Percentiles rank a stretch among this genome's conserved stretches.
phyloP scores from a whole-genome alignment of 2,329 filamentous ascomycete genomes.

The Rutstroemia sp. region DNA sequence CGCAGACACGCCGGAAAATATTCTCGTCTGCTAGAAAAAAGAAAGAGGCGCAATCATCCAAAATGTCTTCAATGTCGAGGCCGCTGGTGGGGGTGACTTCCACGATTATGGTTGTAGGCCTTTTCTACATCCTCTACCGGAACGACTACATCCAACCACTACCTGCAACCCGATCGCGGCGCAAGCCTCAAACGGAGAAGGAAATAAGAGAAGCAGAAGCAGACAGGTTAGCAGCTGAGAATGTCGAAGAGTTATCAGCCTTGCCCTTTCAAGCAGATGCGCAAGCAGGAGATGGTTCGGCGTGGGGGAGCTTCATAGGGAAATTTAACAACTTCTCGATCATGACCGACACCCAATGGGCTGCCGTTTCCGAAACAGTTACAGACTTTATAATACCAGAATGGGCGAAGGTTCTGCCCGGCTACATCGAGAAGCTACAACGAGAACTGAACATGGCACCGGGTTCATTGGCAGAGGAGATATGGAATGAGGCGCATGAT shows the following conservation, averaged over 20 bases:
- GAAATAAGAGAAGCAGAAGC: conserved; percentile 12
- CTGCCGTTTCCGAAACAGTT: conserved; percentile 47
- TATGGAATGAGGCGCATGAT: conserved; percentile 88
- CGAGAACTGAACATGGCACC: conserved; percentile 80
- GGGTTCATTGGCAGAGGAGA: conserved; percentile 83
- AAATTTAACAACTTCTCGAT: conserved; percentile 39
- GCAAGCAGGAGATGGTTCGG: conserved; percentile 19
- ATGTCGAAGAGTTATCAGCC: conserved; percentile 18
- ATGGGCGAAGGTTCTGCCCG: conserved; percentile 73
- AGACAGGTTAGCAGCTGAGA: conserved; percentile 20
- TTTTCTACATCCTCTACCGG: conserved; percentile 27
- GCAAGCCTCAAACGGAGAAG: conserved; percentile 19
- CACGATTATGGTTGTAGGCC: conserved; percentile 17
- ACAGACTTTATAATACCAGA: conserved; percentile 64
- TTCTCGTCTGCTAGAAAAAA: conserved; percentile 14
- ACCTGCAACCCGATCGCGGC: conserved; percentile 24
- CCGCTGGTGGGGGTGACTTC: conserved; percentile 21
- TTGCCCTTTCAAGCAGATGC: conserved; percentile 22
- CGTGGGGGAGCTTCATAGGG: conserved; percentile 25
- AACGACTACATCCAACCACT: conserved; percentile 28
- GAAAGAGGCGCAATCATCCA: conserved; percentile 8
- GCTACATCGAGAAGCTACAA: conserved; percentile 74
- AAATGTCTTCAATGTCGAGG: conserved; percentile 17
- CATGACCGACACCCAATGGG: conserved; percentile 48
- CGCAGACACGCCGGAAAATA: conserved; percentile 13